Conservation (phyloP, 2,329 filamentous ascomycete species). For the Fusarium hainanense region DNA sequence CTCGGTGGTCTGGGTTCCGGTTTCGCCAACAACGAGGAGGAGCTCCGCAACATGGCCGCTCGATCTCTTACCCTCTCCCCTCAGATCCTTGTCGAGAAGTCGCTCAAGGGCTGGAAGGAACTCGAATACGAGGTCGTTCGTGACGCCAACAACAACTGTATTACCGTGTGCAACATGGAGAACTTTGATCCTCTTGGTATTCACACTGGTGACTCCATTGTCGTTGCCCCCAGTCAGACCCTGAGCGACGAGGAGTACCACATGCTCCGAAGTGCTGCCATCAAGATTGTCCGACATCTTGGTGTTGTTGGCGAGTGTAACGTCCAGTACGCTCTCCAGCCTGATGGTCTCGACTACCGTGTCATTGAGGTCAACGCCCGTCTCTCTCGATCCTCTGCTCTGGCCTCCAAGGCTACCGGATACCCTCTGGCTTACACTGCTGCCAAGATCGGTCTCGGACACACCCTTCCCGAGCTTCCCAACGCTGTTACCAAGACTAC, state of each 20-base stretch:
- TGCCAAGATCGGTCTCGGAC: slow-evolving; percentile 96
- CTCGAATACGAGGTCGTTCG: slow-evolving; percentile 98
- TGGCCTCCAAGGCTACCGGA: slow-evolving; percentile 97
- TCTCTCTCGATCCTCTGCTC: slow-evolving; percentile 94
- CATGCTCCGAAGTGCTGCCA: slow-evolving; percentile 96
- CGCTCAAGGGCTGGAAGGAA: slow-evolving; percentile 99
- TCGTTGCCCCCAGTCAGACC: slow-evolving; percentile 96
- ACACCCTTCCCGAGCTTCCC: slow-evolving; percentile 93
- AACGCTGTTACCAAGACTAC: slow-evolving; percentile 99
- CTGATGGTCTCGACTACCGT: slow-evolving; percentile 95
- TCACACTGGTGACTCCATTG: slow-evolving; percentile 98
- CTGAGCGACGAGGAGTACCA: slow-evolving; percentile 99
- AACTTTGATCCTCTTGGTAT: slow-evolving; percentile 98
- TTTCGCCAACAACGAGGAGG: slow-evolving; percentile 93
- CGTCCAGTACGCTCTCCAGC: slow-evolving; percentile 96
- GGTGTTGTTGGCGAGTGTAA: slow-evolving; percentile 99
- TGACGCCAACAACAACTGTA: slow-evolving; percentile 98
- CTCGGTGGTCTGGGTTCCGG: slow-evolving; percentile 96
- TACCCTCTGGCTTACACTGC: slow-evolving; percentile 98
- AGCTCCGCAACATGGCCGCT: slow-evolving; percentile 92
- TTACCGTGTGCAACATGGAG: slow-evolving; percentile 85
- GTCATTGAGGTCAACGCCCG: slow-evolving; percentile 99
- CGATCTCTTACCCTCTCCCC: slow-evolving; percentile 92
- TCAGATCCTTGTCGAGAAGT: slow-evolving; percentile 98
- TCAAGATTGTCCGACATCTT: slow-evolving; percentile 97